Evolutionary conservation across 2,329 filamentous ascomycete species (phyloP).

Genomic region (Colletotrichum lini): DNA sequence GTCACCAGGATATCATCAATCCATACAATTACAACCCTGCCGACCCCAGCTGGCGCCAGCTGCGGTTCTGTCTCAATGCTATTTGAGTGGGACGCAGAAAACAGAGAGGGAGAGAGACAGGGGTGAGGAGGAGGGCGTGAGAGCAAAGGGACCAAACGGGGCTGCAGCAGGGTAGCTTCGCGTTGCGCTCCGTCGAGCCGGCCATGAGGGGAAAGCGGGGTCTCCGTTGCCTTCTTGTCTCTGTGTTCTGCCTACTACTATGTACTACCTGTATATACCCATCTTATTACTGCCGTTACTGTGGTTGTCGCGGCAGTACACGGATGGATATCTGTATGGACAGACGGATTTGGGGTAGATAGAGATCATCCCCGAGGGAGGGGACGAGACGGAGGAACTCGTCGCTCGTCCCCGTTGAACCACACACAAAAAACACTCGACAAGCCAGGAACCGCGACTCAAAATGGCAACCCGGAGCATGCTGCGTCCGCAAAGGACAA

Average conservation of each 20-base stretch:
- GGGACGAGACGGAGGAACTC: conserved; percentile 14
- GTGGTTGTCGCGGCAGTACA: no score
- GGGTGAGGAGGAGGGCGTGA: background rate
- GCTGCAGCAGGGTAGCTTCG: background rate
- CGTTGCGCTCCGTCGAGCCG: conserved; percentile 28
- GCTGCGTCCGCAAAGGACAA: conserved; percentile 52
- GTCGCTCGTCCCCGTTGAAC: conserved; percentile 15
- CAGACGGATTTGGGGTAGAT: background rate
- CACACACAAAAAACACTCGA: background rate
- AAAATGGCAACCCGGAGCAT: conserved; percentile 49
- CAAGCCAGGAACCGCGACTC: conserved; percentile 26
- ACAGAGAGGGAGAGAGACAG: background rate
- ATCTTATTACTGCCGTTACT: no score
- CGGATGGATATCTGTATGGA: no score
- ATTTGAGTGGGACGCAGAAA: no score
- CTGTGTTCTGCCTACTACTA: no score
- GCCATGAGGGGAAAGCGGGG: conserved; percentile 28
- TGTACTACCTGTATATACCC: no score
- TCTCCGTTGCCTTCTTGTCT: background rate
- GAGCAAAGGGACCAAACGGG: background rate
- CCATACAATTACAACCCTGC: background rate
- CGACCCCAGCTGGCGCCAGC: background rate
- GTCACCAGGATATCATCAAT: background rate
- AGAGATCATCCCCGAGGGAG: background rate
- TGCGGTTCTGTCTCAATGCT: background rate